phyloP scores from a whole-genome alignment of 2,329 filamentous ascomycete species.

The Diplodia mutila region DNA sequence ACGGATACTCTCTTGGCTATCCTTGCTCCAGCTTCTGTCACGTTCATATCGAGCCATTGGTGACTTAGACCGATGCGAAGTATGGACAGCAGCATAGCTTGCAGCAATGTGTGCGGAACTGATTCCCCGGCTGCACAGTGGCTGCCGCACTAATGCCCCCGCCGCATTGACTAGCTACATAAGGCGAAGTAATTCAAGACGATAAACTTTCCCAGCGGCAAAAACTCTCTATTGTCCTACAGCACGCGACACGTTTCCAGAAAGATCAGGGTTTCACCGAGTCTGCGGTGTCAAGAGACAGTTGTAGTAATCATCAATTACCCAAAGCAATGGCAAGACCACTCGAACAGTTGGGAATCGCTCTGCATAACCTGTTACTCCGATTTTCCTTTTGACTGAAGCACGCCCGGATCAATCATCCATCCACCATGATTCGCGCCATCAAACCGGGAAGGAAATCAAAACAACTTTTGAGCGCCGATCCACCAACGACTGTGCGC shows the following conservation, averaged over 20 bases:
- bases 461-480: constrained; percentile 22
- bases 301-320: neutral
- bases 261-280: neutral
- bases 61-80: neutral
- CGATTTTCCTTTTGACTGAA: constrained; percentile 20
- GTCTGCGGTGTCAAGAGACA: neutral
- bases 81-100: neutral
- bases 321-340: constrained; percentile 12
- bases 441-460: constrained; percentile 16
- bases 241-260: neutral
- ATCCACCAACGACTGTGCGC: constrained; percentile 7
- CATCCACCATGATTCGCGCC: constrained; percentile 15
- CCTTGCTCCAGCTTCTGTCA: neutral
- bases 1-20: neutral
- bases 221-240: neutral
- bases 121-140: neutral
- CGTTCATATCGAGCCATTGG: neutral
- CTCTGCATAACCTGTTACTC: constrained; percentile 17
- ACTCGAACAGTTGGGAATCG: constrained; percentile 2
- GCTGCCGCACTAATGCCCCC: constrained; percentile 3
- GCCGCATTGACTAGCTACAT: neutral
- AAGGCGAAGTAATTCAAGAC: neutral
- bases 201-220: neutral
- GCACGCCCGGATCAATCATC: constrained; percentile 17
- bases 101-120: neutral